These are phyloP conservation scores for Zychaea mexicana DNA, from an alignment of 371 early-diverging fungal species.

Conservation along the genomic window DNA sequence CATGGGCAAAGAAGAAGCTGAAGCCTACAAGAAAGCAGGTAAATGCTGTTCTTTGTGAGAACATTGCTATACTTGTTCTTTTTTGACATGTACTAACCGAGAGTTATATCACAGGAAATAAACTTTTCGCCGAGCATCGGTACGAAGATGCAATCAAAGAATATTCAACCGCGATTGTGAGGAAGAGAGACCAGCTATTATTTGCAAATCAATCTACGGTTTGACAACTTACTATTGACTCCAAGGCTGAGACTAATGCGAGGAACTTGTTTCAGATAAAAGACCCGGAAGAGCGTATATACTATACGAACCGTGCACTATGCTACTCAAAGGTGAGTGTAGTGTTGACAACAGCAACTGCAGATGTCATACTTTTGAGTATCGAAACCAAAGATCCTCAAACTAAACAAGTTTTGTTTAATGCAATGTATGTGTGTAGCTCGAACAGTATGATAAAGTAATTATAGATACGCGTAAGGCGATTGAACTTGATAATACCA, in stretches of 20 bases:
- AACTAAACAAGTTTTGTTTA: background rate
- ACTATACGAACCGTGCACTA: slow-evolving; percentile 82
- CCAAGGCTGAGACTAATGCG: no score
- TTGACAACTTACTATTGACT: background rate
- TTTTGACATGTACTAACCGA: background rate
- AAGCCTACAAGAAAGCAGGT: background rate
- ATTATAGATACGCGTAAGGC: slow-evolving; percentile 70
- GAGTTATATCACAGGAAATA: slow-evolving; percentile 45
- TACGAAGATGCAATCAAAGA: slow-evolving; percentile 72
- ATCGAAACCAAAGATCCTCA: no score
- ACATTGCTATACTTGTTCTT: background rate
- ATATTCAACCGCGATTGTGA: slow-evolving; percentile 76
- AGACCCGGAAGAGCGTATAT: slow-evolving; percentile 62
- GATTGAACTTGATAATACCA: slow-evolving; percentile 67
- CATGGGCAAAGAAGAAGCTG: slow-evolving; percentile 2
- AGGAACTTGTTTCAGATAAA: slow-evolving; percentile 51
- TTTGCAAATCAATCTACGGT: no score
- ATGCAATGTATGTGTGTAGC: slow-evolving; percentile 24
- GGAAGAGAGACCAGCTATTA: no score
- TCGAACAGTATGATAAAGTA: slow-evolving; percentile 60
- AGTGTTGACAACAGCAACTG: background rate
- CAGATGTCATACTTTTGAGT: background rate
- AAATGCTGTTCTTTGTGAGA: background rate
- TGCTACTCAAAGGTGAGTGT: slow-evolving; percentile 65
- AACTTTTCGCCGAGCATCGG: slow-evolving; percentile 55